Evolutionary conservation across 2,329 filamentous ascomycete genomes (phyloP).

Genomic region (Penicillium palitans): DNA sequence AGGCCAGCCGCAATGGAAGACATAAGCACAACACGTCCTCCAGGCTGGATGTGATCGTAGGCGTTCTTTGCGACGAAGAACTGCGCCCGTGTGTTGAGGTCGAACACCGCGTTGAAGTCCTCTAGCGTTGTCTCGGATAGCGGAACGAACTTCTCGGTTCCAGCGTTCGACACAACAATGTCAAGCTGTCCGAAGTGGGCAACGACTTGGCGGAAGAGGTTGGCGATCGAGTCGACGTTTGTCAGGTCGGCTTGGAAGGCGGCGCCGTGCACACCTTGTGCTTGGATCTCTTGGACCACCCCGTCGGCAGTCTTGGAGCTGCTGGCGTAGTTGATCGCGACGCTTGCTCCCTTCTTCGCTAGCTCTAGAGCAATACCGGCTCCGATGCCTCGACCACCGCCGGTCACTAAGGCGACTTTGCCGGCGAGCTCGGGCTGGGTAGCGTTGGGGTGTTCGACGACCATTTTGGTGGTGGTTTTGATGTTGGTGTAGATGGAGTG

Average conservation of each 20-base stretch:
- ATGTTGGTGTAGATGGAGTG: not conserved
- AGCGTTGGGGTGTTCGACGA: conserved; percentile 15
- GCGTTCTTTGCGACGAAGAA: conserved; percentile 66
- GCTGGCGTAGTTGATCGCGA: conserved; percentile 55
- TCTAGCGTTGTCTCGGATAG: conserved; percentile 26
- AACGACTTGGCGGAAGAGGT: conserved; percentile 64
- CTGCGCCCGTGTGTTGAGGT: conserved; percentile 63
- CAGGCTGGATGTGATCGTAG: conserved; percentile 67
- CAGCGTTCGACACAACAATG: conserved; percentile 56
- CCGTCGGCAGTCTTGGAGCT: conserved; percentile 63
- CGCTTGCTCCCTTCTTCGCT: conserved; percentile 41
- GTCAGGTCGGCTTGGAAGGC: conserved; percentile 69
- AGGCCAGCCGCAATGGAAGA: conserved; percentile 67
- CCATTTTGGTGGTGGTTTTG: conserved; percentile 12
- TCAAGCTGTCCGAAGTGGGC: conserved; percentile 51
- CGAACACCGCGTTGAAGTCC: conserved; percentile 55
- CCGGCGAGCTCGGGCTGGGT: conserved; percentile 30
- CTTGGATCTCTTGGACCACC: conserved; percentile 66
- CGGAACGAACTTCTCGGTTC: conserved; percentile 40
- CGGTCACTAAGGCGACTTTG: conserved; percentile 42
- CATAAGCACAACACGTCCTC: conserved; percentile 74
- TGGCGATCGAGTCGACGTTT: conserved; percentile 62
- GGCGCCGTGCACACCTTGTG: conserved; percentile 61
- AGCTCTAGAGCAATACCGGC: conserved; percentile 45
- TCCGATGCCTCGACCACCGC: conserved; percentile 44